phyloP scores from a whole-genome alignment of 2,329 filamentous ascomycete species.

The Phoma herbarum region DNA sequence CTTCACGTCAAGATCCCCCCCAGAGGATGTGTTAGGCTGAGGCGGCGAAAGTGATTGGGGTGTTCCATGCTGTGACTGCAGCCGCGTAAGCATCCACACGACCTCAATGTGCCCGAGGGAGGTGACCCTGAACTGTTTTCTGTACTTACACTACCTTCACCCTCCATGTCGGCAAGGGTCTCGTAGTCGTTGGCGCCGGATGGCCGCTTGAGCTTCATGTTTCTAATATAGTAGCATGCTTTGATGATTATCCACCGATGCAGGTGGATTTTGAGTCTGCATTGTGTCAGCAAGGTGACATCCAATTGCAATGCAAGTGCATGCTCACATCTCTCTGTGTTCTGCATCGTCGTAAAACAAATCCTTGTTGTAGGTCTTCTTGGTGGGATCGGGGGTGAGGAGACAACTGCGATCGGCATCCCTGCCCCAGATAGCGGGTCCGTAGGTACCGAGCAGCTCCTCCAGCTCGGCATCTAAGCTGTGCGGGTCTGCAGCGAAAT shows the following conservation, averaged over 20 bases:
- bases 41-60: conserved; percentile 41
- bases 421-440: conserved; percentile 48
- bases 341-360: conserved; percentile 45
- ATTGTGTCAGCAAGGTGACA: conserved; percentile 1
- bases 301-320: no score
- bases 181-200: conserved; percentile 45
- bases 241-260: conserved; percentile 53
- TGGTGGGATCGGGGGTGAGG: conserved; percentile 42
- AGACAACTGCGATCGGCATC: conserved; percentile 47
- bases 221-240: conserved; percentile 50
- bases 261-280: conserved; percentile 48
- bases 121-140: conserved; percentile 19
- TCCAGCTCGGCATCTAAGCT: conserved; percentile 46
- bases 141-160: conserved; percentile 33
- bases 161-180: conserved; percentile 43
- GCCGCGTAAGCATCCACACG: conserved; percentile 24
- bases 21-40: conserved; percentile 29
- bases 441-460: conserved; percentile 43
- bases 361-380: conserved; percentile 49
- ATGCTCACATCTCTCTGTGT: conserved; percentile 45
- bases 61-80: conserved; percentile 44
- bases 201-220: conserved; percentile 49
- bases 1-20: conserved; percentile 36
- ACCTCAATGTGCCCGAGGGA: conserved; percentile 5
- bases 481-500: conserved; percentile 47